Base-by-base conservation (phyloP, 352 stramenopile species). In the Pythium pyrilobum region DNA sequence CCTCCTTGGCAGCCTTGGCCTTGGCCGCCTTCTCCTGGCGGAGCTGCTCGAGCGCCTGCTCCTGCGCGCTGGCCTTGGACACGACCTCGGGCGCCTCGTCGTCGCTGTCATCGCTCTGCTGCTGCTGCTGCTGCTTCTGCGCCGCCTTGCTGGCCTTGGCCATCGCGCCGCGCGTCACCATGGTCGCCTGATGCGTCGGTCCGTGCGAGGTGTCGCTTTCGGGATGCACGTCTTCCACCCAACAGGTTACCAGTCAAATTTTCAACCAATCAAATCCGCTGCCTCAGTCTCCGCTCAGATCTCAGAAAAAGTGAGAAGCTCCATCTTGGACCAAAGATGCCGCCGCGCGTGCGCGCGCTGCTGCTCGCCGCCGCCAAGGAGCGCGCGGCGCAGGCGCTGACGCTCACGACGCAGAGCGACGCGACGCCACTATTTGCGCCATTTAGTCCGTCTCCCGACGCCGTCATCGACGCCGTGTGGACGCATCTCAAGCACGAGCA, bases 1-100 rank as follows among this genome's bases (percentile, higher is more conserved):
- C 59, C 10, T 40, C 58, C 11, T 61, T 67, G 12, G 55, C 53
- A 11, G 74, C 69, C 41, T 74, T 71, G 25, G 74, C 81, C 38
- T 62, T 42, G 45, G 81, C 81, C 38, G 79, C 68, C 20, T 81
- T 45, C 48, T 90, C 75, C 25, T 82, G 67, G 16, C 63, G 75
- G 33, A 69, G 67, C 56, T 69, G 72, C 44, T 71, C 61, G 36
- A 74, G 61, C 45, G 62, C 77, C 59, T 84, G 63, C 56, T 86
- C 51, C 62, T 73, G 62, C 24, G 81, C 81, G 49, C 56, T 88
- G 46, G 74, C 67, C 64, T 89, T 92, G 46, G 75, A 83, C 52
- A 92, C 73, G 32, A 85, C 74, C 55, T 92, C 81, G 23, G 81
- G 81, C 24, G 81, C 79, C 58, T 89, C 81, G 52, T 90, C 81